Base-by-base conservation (phyloP, 495 filamentous ascomycete genomes). In the Achaetomiella virescens region DNA sequence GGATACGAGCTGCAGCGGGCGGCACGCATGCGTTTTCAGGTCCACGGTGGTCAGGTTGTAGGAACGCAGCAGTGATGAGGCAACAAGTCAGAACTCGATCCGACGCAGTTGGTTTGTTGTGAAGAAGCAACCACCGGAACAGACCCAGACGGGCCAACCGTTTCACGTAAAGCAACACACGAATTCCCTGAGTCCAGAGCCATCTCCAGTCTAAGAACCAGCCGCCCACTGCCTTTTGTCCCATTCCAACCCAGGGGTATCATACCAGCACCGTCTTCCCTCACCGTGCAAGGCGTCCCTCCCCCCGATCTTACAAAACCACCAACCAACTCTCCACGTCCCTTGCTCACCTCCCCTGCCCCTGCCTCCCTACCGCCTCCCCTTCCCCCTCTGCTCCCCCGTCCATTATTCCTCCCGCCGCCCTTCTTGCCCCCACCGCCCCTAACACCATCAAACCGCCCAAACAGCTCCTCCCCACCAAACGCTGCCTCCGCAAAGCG, bases 401-500 rank as follows among this genome's bases (percentile, higher is more conserved):
- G 48, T 60, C 81, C 61, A 29, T 50, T 71, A 67, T 41, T 65
- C 62, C 58, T 64, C 70, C 18, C 76, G 61, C 60, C 59, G 62
- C 65, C 64, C 70, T 46, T 61, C 80, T 60, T 69, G 68, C 50
- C 60, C 71, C 61, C 43, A 65, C 60, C 29, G 56, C 52, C 47
- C 59, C 78, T 66, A 40, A 71, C 33, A 60, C 52, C 48, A 62
- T 79, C 68, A 49, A 72, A 75, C 35, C 76, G 49, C 57, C 83
- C 78, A 61, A 81, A 91, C 17, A 95, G 48, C 70, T 70, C 81
- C 70, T 95, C 91, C 43, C 81, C 82, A 22, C 78, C 85, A 70
- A 97, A 96, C 12, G 81, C 86, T 11, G 84, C 84, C 72, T 97
- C 91, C 8, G 76, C 83, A 50, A 96, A 72, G 35, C 87, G 79